Evolutionary conservation across 352 stramenopile genomes (phyloP), one percentile per base, ranked within the genome.

Genomic region (Elongisporangium prolatum): DNA sequence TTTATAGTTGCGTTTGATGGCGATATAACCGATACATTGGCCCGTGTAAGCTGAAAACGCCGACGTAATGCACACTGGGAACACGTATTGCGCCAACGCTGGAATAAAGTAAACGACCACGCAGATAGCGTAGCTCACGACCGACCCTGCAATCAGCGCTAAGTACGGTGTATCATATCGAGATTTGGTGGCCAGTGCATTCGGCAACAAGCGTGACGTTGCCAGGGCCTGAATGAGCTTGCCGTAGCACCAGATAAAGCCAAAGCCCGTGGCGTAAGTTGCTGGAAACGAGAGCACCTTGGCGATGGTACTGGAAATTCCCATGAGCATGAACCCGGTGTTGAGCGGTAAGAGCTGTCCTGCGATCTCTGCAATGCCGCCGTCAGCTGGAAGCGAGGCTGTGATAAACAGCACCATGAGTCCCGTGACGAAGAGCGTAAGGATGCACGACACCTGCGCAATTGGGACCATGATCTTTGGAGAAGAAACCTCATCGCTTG

Each of bases 161-260:
- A 58, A 57, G 38, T 71, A 68, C 3, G 67, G 61, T 3, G 60
- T 65, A 18, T 64, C 65, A 20, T 52, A 57, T 0, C n/a, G n/a
- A 0, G 66, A 64, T 2, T 61, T 71, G n/a, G 57, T 65, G 6
- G 50, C 37, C 10, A 86, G 64, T 2, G 69, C 64, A 1, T 52
- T 18, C 3, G 76, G 71, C 17, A 86, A 24, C 11, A 86, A 48
- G 10, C 63, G 62, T 1, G 74, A 86, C 16, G 54, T 68, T 0
- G 74, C 76, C 74, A 86, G 84, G 11, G 74, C 64, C 1, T 66
- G 50, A 10, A 86, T 76, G 4, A 86, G 61, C 51, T 81, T 82
- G 1, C 73, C 73, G 54, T 83, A 84, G 28, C 68, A 79, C 63
- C 75, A 83, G 54, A 74, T 72, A 48, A 76, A 74, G 47, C 70